phyloP scores from a whole-genome alignment of 2,329 filamentous ascomycete species.

The Talaromyces sp. region DNA sequence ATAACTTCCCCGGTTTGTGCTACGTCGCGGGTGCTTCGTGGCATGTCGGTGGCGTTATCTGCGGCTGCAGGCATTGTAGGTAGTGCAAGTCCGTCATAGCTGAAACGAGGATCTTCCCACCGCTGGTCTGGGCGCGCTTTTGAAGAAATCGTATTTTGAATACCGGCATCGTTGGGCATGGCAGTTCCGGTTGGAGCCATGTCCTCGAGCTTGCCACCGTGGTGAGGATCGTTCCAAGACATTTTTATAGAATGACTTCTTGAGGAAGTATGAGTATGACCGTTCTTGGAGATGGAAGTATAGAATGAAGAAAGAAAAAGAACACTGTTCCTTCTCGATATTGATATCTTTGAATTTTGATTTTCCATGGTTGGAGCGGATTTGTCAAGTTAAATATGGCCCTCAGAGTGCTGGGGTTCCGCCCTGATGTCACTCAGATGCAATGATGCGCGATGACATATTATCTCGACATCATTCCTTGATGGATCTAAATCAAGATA shows the following conservation, averaged over 20 bases:
- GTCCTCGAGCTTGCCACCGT: slow-evolving; percentile 25
- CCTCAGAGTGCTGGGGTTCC: neutral
- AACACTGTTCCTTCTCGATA: no score
- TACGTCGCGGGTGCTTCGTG: slow-evolving; percentile 31
- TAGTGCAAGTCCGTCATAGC: slow-evolving; percentile 37
- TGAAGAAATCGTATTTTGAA: slow-evolving; percentile 36
- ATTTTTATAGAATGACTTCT: neutral
- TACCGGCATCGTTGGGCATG: slow-evolving; percentile 44
- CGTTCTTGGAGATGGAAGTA: neutral
- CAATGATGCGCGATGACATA: neutral
- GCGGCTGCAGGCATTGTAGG: slow-evolving; percentile 36
- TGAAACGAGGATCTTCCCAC: slow-evolving; percentile 47
- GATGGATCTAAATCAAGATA: neutral
- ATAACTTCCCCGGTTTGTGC: slow-evolving; percentile 32
- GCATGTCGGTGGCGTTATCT: slow-evolving; percentile 45
- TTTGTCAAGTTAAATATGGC: neutral
- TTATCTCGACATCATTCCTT: neutral
- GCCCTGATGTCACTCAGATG: neutral
- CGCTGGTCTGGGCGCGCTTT: slow-evolving; percentile 33
- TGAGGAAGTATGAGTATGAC: neutral
- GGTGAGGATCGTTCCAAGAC: slow-evolving; percentile 16
- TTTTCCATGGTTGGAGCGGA: neutral
- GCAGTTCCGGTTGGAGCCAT: slow-evolving; percentile 25
- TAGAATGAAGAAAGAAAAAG: neutral
- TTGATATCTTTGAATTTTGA: neutral